Evolutionary conservation across 202 grass and related monocot species (phyloP).

Genomic region (Zizania palustris): DNA sequence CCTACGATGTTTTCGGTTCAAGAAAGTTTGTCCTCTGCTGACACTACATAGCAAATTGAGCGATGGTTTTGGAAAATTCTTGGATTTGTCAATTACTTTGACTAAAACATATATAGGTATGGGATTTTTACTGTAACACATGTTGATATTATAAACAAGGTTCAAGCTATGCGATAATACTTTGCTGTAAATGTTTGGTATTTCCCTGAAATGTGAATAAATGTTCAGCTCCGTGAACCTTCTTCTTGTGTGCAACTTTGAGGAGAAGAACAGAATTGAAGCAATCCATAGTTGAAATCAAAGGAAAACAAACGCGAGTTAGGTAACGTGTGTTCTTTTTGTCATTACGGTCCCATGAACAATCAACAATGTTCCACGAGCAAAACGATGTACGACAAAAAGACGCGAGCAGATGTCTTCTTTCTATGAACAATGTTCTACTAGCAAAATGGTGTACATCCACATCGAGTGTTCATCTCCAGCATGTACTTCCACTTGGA

Average conservation of each 20-base stretch:
- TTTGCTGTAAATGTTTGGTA: not conserved
- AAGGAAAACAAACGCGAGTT: not conserved
- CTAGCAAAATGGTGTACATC: too few species aligned
- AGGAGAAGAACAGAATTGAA: not conserved
- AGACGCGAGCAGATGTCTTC: too few species aligned
- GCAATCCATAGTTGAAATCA: not conserved
- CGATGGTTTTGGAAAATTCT: constrained; percentile 18
- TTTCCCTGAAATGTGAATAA: not conserved
- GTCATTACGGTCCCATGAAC: not conserved
- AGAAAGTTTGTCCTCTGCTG: not conserved
- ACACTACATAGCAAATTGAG: not conserved
- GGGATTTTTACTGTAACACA: not conserved
- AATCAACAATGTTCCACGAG: not conserved
- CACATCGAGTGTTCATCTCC: too few species aligned
- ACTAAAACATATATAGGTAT: constrained; percentile 15
- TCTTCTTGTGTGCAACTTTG: not conserved
- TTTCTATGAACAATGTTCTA: too few species aligned
- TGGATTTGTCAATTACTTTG: not conserved
- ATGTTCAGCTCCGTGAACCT: not conserved
- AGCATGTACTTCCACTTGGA: not conserved
- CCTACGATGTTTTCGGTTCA: constrained; percentile 7
- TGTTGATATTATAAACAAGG: not conserved
- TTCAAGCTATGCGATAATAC: not conserved
- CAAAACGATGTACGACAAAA: not conserved
- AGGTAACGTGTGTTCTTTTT: not conserved